Evolutionary conservation across 169 alveolate genomes (phyloP), one percentile per base, ranked within the genome.

Genomic region (Cystoisospora suis): DNA sequence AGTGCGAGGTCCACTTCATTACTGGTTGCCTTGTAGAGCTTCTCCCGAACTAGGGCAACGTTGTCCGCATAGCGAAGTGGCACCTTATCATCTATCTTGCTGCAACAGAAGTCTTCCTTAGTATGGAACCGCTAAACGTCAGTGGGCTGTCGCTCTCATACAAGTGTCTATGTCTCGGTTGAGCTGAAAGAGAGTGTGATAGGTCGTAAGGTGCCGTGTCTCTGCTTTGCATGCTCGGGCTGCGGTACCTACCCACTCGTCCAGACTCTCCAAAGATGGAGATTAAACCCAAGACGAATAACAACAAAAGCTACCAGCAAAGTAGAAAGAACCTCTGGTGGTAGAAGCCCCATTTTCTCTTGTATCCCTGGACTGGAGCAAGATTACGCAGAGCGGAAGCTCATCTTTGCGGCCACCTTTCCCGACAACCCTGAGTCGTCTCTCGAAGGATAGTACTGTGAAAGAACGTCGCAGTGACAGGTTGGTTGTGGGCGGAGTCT

Each of bases 191-290:
- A n/a, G n/a, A n/a, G n/a, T n/a, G n/a, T n/a, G n/a, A n/a, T n/a
- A n/a, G n/a, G n/a, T n/a, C n/a, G n/a, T n/a, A n/a, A 49, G 61
- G 61, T 49, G 61, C n/a, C 61, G 61, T 20, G 61, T 20, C 20
- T 9, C n/a, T 49, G 9, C 61, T 9, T 20, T 49, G 61, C 9
- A 20, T 9, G 61, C 61, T 20, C n/a, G n/a, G n/a, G 61, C 61
- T 49, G 61, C 9, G 20, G 61, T 9, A 2, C 77, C 3, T n/a
- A 65, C 77, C 77, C 77, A 44, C 44, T 65, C 6, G 77, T 65
- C 83, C 83, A 72, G 58, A 72, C 58, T 5, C 56, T 29, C 83
- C 83, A 72, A 53, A 72, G 83, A 72, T 34, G 56, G 58, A 72
- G 56, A 20, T 40, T 23, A 32, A 29, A 15, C 56, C 83, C 83